Base-by-base conservation (phyloP, 2,329 filamentous ascomycete genomes). In the Scytalidium sp. region DNA sequence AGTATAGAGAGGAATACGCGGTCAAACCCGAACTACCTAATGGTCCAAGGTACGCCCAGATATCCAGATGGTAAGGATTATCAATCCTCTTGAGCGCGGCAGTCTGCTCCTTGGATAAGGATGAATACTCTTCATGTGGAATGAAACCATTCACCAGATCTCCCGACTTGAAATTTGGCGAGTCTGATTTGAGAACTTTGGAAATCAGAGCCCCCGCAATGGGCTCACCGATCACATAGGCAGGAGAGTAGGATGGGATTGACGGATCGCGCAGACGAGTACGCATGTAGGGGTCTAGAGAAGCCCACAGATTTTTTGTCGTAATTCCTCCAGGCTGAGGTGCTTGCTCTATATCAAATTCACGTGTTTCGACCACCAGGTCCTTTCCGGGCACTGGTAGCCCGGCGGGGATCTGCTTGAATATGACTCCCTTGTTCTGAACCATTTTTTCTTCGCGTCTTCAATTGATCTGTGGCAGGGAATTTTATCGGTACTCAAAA, bases 281-380 rank as follows among this genome's bases (percentile, higher is more conserved):
- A 50, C 91, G 87, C 75, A 88, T 82, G 74, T 95, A 96, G 2
- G 90, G 90, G 68, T 96, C 90, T 71, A 87, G 87, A 39, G 88
- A 91, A 57, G 83, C 76, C 67, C 87, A 90, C 62, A 87, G 79
- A 59, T 87, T 80, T 71, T 90, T 81, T 56, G 87, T 71, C 25
- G 82, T 81, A 44, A 95, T 67, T 36, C 90, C 85, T 56, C 87
- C 86, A 41, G 79, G 66, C 10, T 83, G 78, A 22, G 83, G 78
- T 3, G 79, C 66, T 45, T 79, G 74, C 20, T 82, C 70, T 57
- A 84, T 69, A 64, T 94, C 88, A 56, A 92, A 83, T 19, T 81
- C 75, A 52, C 78, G 78, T 56, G 78, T 70, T 68, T 94, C 86
- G 52, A 91, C 64, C 19, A 70, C 72, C 49, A 96, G 73, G 67